Evolutionary conservation across 2,329 filamentous ascomycete species (phyloP).

Genomic region (Nectriaceae sp.): DNA sequence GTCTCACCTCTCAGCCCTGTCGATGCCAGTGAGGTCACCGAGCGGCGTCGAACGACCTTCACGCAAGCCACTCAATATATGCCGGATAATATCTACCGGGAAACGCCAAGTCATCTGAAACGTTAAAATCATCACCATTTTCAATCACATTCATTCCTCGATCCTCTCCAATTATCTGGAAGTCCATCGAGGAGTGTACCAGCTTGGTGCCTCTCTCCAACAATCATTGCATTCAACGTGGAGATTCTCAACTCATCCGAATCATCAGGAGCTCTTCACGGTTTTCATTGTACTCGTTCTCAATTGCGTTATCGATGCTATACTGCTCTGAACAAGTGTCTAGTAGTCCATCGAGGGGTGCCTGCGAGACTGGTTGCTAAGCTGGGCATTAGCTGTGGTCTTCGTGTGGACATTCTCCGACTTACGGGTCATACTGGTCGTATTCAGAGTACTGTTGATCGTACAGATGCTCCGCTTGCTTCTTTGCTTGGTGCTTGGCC

Average conservation of each 20-base stretch:
- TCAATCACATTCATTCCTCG: neutral
- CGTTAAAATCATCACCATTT: too few species aligned
- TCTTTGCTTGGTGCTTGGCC: constrained; percentile 59
- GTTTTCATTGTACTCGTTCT: neutral
- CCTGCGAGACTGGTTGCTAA: constrained; percentile 26
- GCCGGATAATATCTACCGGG: too few species aligned
- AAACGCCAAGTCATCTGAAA: neutral
- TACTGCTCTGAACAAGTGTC: constrained; percentile 3
- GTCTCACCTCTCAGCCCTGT: constrained; percentile 20
- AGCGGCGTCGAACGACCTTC: too few species aligned
- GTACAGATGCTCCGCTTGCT: constrained; percentile 62
- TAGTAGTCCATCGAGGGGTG: constrained; percentile 28
- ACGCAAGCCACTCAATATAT: too few species aligned
- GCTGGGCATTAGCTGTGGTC: neutral
- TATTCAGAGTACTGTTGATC: constrained; percentile 49
- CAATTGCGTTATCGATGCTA: neutral
- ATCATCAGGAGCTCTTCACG: neutral
- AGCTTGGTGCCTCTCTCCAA: neutral
- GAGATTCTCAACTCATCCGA: neutral
- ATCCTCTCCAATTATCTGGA: neutral
- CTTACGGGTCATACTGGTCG: constrained; percentile 60
- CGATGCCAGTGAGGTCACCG: constrained; percentile 1
- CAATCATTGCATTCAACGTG: neutral
- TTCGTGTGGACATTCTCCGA: constrained; percentile 13
- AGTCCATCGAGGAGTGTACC: neutral